These are phyloP conservation scores for Globisporangium nodosum DNA, from an alignment of 352 stramenopile species.

Conservation along the genomic window DNA sequence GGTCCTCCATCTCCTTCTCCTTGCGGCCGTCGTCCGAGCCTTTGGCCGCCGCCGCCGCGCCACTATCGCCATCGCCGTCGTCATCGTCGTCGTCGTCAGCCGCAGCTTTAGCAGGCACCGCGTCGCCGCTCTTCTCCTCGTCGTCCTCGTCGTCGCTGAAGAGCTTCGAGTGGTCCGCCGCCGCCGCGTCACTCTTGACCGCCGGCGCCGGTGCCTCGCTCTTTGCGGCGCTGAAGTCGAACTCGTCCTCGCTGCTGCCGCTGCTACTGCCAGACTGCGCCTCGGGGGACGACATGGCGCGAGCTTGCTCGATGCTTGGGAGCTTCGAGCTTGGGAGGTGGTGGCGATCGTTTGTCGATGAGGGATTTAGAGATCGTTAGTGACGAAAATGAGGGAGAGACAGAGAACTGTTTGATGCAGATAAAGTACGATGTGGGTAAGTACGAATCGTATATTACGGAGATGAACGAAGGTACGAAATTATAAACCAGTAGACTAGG, in stretches of 20 bases:
- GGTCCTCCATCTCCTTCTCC: conserved; percentile 84
- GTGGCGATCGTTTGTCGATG: neutral
- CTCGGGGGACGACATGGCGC: conserved; percentile 56
- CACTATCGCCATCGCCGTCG: conserved; percentile 24
- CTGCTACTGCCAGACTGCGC: conserved; percentile 45
- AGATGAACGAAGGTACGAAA: no score
- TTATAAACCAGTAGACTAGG: no score
- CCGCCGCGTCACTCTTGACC: conserved; percentile 7
- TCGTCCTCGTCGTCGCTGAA: conserved; percentile 74
- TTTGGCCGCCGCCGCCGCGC: neutral
- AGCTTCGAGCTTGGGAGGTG: neutral
- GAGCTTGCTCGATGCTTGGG: neutral
- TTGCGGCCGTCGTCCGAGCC: conserved; percentile 31
- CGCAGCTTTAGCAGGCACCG: no score
- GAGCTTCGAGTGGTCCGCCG: conserved; percentile 38
- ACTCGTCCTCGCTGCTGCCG: conserved; percentile 73
- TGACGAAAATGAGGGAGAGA: neutral
- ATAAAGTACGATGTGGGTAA: no score
- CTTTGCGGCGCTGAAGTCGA: conserved; percentile 44
- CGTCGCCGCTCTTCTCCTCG: conserved; percentile 30
- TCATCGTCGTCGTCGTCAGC: conserved; percentile 36
- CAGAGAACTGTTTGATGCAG: no score
- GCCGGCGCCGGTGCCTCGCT: conserved; percentile 13
- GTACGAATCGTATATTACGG: no score
- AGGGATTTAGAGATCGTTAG: neutral